Evolutionary conservation across 352 stramenopile genomes (phyloP), one percentile per base, ranked within the genome.

Genomic region (Pythium coloratum): DNA sequence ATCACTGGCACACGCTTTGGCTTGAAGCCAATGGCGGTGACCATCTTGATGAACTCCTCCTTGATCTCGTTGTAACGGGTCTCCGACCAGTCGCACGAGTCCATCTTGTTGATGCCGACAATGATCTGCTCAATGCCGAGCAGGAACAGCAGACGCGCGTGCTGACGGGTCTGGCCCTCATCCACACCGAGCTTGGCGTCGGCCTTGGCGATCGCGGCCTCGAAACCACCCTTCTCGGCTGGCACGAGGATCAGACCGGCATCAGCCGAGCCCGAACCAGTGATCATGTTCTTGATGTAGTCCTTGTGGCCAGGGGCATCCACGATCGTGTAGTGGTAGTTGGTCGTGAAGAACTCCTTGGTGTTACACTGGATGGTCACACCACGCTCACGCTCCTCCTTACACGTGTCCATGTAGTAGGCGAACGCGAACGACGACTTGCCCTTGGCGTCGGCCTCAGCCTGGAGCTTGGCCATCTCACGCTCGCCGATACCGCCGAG

Each of bases 201-300:
- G 13, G 69, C 69, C 82, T 98, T 96, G 46, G 88, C 95, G 67
- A 99, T 98, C 76, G 95, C 96, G 64, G 82, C 89, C 72, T 99
- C 92, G 85, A 99, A 99, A 60, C 95, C 96, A 75, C 91, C 94
- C 64, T 76, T 76, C 69, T 76, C 69, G 46, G 69, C 69, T 32
- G 64, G 94, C 80, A 66, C 86, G 88, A 99, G 88, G 30, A 99
- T 90, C 10, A 99, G 80, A 68, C 99, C 81, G 46, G 97, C 97
- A 88, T 99, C 97, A n/a, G 97, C 97, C 82, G 99, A 97, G 67
- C 93, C 98, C 14, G 96, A 98, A 58, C 97, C 97, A 42, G 96
- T 99, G 76, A 99, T 99, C 97, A 99, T 99, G 82, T 99, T 99
- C 93, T 99, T 99, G 81, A 99, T 99, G 82, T 99, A 99, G 78